A percentile compares a stretch with the other conserved stretches of the same genome.
phyloP scores from a whole-genome alignment of 768 basidiomycete species.

The Leccinum olivaceopallidum region DNA sequence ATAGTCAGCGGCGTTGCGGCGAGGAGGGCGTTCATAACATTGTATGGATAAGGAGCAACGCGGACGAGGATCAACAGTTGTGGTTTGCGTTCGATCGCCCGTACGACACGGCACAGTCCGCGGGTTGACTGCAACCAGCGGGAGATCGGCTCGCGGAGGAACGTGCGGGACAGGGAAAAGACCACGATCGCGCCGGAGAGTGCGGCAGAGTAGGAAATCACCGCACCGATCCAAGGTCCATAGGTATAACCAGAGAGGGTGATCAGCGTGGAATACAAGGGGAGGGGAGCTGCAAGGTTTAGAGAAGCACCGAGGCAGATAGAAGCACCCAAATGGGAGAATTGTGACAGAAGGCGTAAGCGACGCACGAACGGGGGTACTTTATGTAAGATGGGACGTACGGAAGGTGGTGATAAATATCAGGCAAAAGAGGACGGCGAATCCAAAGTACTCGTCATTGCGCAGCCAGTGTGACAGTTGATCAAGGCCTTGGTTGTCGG shows the following conservation, averaged over 20 bases:
- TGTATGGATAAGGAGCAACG: conserved; percentile 89
- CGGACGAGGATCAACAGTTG: conserved; percentile 90
- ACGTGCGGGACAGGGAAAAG: conserved; percentile 74
- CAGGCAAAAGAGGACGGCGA: conserved; percentile 75
- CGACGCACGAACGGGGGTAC: conserved; percentile 3
- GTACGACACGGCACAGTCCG: conserved; percentile 77
- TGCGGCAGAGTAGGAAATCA: conserved; percentile 86
- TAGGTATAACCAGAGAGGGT: conserved; percentile 91
- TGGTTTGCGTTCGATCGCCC: conserved; percentile 85
- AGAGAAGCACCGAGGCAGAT: conserved; percentile 12
- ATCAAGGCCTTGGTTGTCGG: conserved; percentile 65
- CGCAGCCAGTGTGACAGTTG: conserved; percentile 77
- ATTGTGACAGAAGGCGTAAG: conserved; percentile 13
- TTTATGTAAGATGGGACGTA: conserved; percentile 40
- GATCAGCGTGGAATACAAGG: conserved; percentile 92
- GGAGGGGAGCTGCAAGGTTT: conserved; percentile 67
- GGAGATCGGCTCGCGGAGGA: conserved; percentile 70
- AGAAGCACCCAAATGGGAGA: conserved; percentile 8
- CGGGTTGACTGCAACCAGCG: conserved; percentile 70
- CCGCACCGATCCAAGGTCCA: conserved; percentile 79
- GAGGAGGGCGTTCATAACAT: conserved; percentile 93
- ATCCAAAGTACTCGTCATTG: conserved; percentile 69
- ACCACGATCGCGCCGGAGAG: conserved; percentile 83
- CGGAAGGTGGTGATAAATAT: conserved; percentile 89
- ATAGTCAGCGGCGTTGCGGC: conserved; percentile 82